Evolutionary conservation across 352 stramenopile species (phyloP), one percentile per base, ranked within the genome.

Genomic region (Phytophthora vignae): DNA sequence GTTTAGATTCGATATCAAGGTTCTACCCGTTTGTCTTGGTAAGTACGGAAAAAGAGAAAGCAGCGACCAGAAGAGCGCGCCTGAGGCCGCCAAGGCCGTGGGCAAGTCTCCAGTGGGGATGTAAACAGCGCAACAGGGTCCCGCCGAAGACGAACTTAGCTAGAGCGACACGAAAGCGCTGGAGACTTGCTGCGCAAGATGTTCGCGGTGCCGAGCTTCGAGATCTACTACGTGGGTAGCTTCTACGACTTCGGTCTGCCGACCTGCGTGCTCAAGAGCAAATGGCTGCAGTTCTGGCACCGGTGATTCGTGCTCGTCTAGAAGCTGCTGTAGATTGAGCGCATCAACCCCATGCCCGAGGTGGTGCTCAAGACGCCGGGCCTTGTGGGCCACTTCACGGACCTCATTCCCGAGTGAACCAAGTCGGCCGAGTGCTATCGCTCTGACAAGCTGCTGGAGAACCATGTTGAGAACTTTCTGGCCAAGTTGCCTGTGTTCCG

Each of bases 361-460:
- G 83, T 95, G 17, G 98, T 99, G 38, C 87, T 99, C 12, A 99
- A 99, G 86, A 99, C 98, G 1, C 99, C 94, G 72, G 98, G 98
- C 52, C 98, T 99, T 78, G 98, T 99, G 42, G 98, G 99, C 78
- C 96, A 97, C 36, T 99, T 99, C 78, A 99, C 98, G 55, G 98
- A 99, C 85, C 87, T 99, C 21, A 99, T 99, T 98, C 98, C 99
- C 52, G 99, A 99, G 78, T 98, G 99, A 85, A 90, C 84, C 63
- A 96, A 97, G 65, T 98, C 93, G 64, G 97, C 97, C 31, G 97
- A 99, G 74, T 99, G 98, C 79, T 99, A 99, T 80, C 95, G 98
- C 68, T 98, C 98, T n/a, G 98, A 99, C 85, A 99, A 99, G 87
- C 84, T 99, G 59, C 87, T 99, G 10, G 98, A 99, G 77, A 98